A percentile compares a stretch with the other conserved stretches of the same genome.
These are phyloP conservation scores for Cornus controversa DNA, from an alignment of 148 eudicot species.

Conservation along the genomic window DNA sequence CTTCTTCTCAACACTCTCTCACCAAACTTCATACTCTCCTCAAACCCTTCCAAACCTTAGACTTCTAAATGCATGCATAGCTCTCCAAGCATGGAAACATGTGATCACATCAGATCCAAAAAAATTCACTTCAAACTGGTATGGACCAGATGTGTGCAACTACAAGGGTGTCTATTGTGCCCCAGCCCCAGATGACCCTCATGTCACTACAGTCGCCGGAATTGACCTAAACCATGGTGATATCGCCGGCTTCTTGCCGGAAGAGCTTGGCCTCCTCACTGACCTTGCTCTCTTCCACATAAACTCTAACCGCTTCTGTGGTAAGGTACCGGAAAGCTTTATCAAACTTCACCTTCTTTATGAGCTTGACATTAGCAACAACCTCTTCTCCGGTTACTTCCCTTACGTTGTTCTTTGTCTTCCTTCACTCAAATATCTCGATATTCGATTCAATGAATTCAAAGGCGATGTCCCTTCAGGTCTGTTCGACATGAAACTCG, in stretches of 20 bases:
- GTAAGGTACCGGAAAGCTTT: conserved; percentile 45
- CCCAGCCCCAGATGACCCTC: conserved; percentile 50
- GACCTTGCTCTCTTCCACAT: conserved; percentile 74
- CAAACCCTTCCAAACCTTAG: conserved; percentile 39
- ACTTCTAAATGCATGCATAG: conserved; percentile 52
- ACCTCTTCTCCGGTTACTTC: conserved; percentile 51
- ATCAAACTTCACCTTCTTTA: conserved; percentile 31
- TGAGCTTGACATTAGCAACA: conserved; percentile 82
- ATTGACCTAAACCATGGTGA: conserved; percentile 71
- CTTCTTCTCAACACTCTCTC: conserved; percentile 24
- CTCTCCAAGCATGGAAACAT: conserved; percentile 72
- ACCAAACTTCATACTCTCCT: conserved; percentile 15
- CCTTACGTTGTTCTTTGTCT: conserved; percentile 47
- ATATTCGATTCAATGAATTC: conserved; percentile 62
- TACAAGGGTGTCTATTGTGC: conserved; percentile 81
- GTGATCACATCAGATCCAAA: conserved; percentile 68
- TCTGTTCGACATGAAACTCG: conserved; percentile 53
- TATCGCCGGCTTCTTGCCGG: conserved; percentile 50
- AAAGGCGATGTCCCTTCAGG: conserved; percentile 41
- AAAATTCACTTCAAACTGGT: conserved; percentile 57
- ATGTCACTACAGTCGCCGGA: conserved; percentile 63
- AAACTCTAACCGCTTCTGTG: conserved; percentile 64
- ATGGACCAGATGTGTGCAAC: conserved; percentile 53
- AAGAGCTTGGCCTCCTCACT: conserved; percentile 50
- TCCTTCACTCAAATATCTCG: conserved; percentile 45